Base-by-base conservation (phyloP, 78 protist genomes). In the Dictyostelium firmibasis region DNA sequence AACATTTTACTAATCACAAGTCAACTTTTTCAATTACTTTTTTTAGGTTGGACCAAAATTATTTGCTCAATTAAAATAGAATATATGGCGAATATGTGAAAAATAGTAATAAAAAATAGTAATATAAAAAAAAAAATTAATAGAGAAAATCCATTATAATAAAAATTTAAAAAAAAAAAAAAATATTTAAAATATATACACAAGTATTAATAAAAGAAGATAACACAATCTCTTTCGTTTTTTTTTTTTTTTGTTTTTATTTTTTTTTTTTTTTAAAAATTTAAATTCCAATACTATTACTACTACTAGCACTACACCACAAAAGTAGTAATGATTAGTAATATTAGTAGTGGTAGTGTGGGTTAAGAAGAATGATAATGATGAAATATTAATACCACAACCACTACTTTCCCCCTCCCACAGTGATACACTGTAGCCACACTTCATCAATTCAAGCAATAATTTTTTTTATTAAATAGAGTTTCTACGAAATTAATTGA, bases 31-130 rank as follows among this genome's bases (percentile, higher is more conserved):
- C 25, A 77, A 77, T 77, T 43, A 41, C 44, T 77, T 72, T 70
- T 72, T 72, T 72, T 82, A 82, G 86, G 86, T 82, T 82, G 86
- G 75, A 44, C 86, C 86, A 82, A 82, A 82, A 82, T 31, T 82
- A 29, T 82, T 82, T 35, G 86, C 70, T 38, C 47, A 82, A 82
- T 82, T 82, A 82, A 82, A 82, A 25, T 82, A 82, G 35, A 50
- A 16, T 20, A 35, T 27, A 36, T 44, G 31, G 41, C 25, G 10
- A 33, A 72, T 57, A 44, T 44, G n/a, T 79, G 25, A 36, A 76
- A 72, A 72, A 31, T 31, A 72, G 36, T 72, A 72, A 72, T 31
- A 31, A 35, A 18, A 41, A 77, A 77, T 41, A 77, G 57, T 77
- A 79, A 79, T 79, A 79, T 47, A 79, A n/a, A 23, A 79, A 44